These are phyloP conservation scores for Mycena floridula DNA, from an alignment of 768 basidiomycete species.

Conservation along the genomic window DNA sequence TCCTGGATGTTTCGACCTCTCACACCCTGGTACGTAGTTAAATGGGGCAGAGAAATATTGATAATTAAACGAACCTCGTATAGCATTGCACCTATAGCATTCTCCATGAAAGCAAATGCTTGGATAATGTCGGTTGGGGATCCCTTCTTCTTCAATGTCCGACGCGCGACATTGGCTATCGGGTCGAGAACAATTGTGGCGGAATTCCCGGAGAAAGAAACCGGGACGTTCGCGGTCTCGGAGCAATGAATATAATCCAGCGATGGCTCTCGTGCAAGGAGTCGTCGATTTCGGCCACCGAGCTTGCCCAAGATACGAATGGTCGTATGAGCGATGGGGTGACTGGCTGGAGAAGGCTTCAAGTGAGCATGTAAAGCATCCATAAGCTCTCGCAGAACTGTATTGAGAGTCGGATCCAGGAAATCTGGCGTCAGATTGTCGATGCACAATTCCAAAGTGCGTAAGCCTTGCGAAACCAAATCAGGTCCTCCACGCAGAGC, in stretches of 20 bases:
- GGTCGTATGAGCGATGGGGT: constrained; percentile 88
- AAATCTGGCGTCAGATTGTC: constrained; percentile 98
- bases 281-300: constrained; percentile 86
- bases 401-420: constrained; percentile 90
- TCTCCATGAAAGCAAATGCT: constrained; percentile 68
- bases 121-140: constrained; percentile 44
- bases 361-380: constrained; percentile 88
- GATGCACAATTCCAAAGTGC: constrained; percentile 97
- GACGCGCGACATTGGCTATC: constrained; percentile 57
- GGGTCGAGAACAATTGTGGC: constrained; percentile 65
- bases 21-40: constrained; percentile 44
- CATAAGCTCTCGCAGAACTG: constrained; percentile 91
- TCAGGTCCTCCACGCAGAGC: constrained; percentile 85
- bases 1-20: constrained; percentile 69
- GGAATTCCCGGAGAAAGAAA: constrained; percentile 68
- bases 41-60: background rate
- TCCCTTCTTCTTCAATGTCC: constrained; percentile 50
- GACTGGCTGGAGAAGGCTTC: constrained; percentile 83
- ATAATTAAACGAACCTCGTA: constrained; percentile 69
- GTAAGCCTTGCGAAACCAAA: constrained; percentile 88
- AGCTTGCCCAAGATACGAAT: constrained; percentile 95
- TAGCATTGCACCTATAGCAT: constrained; percentile 62
- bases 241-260: constrained; percentile 68
- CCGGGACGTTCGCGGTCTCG: constrained; percentile 59
- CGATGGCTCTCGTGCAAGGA: constrained; percentile 74